Percentiles rank a stretch among this genome's conserved stretches.
Evolutionary conservation across 192 early-diverging fungal species (phyloP).

Genomic region (Umbelopsis sp.): DNA sequence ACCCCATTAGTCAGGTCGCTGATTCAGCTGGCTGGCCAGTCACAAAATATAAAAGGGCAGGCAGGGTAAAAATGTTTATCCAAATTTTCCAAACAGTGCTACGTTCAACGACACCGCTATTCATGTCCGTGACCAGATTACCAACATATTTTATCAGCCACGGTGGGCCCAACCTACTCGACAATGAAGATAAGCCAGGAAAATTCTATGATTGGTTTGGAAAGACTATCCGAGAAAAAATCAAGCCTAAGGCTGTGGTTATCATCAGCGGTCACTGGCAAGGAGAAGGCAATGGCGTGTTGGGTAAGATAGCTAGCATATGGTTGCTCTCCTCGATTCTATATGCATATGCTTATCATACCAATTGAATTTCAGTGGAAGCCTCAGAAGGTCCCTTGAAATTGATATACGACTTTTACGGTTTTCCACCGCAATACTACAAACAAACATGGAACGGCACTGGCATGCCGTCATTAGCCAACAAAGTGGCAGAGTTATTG

Average conservation of each 20-base stretch:
- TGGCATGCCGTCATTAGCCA: slow-evolving; percentile 54
- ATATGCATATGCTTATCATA: background rate
- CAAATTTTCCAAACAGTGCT: background rate
- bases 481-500: slow-evolving; percentile 52
- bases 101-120: background rate
- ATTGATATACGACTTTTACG: slow-evolving; percentile 70
- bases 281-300: slow-evolving; percentile 41
- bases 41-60: background rate
- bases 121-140: background rate
- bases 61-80: background rate
- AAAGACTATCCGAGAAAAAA: slow-evolving; percentile 34
- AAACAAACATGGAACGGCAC: slow-evolving; percentile 58
- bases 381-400: slow-evolving; percentile 43
- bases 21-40: background rate
- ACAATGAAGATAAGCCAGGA: slow-evolving; percentile 29
- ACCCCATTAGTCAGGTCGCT: too few relatives aligned
- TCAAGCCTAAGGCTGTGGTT: slow-evolving; percentile 62
- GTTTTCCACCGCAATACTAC: slow-evolving; percentile 62
- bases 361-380: slow-evolving; percentile 23
- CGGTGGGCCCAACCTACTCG: slow-evolving; percentile 36
- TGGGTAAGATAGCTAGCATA: slow-evolving; percentile 38
- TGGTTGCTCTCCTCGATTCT: background rate
- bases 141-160: slow-evolving; percentile 14
- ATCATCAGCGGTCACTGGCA: slow-evolving; percentile 75
- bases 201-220: slow-evolving; percentile 47